Evolutionary conservation across 768 basidiomycete genomes (phyloP).

Genomic region (Collybia nuda): DNA sequence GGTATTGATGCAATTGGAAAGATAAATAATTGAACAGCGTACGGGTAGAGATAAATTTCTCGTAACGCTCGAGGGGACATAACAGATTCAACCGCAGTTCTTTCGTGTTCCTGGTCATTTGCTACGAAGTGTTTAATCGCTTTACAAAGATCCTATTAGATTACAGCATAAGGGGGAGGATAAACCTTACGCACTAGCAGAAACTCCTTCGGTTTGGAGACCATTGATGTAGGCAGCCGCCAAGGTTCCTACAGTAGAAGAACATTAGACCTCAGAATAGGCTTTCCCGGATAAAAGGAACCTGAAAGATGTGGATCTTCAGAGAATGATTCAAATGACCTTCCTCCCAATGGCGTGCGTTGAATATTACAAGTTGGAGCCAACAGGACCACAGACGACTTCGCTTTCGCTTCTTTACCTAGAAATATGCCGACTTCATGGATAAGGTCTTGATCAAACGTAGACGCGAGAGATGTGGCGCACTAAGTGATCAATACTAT

Average conservation of each 20-base stretch:
- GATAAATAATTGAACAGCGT: slow-evolving; percentile 17
- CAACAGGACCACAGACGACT: slow-evolving; percentile 61
- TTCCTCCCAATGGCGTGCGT: slow-evolving; percentile 58
- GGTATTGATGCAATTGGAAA: not conserved
- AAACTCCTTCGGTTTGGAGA: slow-evolving; percentile 63
- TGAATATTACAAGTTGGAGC: slow-evolving; percentile 80
- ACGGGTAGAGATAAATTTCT: slow-evolving; percentile 75
- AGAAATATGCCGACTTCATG: slow-evolving; percentile 56
- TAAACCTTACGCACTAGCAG: slow-evolving; percentile 41
- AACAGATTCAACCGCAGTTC: slow-evolving; percentile 62
- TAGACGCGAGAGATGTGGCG: slow-evolving; percentile 68
- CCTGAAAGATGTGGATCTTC: slow-evolving; percentile 72
- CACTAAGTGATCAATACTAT: slow-evolving; percentile 30
- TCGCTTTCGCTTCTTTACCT: slow-evolving; percentile 63
- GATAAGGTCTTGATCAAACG: slow-evolving; percentile 64
- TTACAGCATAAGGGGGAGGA: not conserved
- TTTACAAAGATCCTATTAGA: slow-evolving; percentile 11
- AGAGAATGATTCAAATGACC: slow-evolving; percentile 71
- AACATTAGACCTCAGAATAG: slow-evolving; percentile 3
- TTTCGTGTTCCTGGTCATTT: slow-evolving; percentile 75
- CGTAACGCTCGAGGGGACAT: slow-evolving; percentile 66
- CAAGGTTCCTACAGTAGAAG: slow-evolving; percentile 42
- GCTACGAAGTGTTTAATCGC: slow-evolving; percentile 75
- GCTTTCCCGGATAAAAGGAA: slow-evolving; percentile 12
- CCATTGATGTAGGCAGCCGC: slow-evolving; percentile 70